Evolutionary conservation across 75 land plant genomes (phyloP).

Genomic region (Cryptomeria japonica): DNA sequence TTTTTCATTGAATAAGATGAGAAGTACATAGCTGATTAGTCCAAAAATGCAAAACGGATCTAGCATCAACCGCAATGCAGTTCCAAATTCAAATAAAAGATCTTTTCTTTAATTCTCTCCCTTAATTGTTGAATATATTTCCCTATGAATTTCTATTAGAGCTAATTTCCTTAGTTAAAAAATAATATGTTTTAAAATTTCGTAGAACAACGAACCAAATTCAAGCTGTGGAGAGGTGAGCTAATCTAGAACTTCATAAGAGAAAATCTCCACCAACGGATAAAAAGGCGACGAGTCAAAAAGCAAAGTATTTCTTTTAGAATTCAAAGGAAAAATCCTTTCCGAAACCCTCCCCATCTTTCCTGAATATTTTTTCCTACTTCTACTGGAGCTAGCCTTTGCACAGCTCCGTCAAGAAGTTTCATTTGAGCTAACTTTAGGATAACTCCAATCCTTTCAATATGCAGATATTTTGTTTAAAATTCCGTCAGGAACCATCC

Average conservation of each 20-base stretch:
- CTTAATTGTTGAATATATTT: not conserved
- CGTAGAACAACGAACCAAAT: too few relatives aligned
- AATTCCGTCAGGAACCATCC: not conserved
- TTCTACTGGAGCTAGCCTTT: not conserved
- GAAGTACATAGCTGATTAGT: not conserved
- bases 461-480: not conserved
- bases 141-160: not conserved
- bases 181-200: too few relatives aligned
- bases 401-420: not conserved
- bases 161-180: not conserved
- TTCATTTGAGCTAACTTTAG: not conserved
- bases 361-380: not conserved
- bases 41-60: not conserved
- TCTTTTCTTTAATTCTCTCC: not conserved
- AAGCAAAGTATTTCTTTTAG: not conserved
- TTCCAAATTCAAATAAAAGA: not conserved
- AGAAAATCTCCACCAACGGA: too few relatives aligned
- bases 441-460: not conserved
- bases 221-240: too few relatives aligned
- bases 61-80: not conserved
- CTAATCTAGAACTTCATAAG: too few relatives aligned
- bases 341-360: not conserved
- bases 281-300: too few relatives aligned
- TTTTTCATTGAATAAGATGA: not conserved
- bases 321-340: not conserved